Percentiles rank a stretch among this genome's conserved stretches.
Evolutionary conservation across 345 rosid genomes (phyloP).

Genomic region (Citrus unshiu): DNA sequence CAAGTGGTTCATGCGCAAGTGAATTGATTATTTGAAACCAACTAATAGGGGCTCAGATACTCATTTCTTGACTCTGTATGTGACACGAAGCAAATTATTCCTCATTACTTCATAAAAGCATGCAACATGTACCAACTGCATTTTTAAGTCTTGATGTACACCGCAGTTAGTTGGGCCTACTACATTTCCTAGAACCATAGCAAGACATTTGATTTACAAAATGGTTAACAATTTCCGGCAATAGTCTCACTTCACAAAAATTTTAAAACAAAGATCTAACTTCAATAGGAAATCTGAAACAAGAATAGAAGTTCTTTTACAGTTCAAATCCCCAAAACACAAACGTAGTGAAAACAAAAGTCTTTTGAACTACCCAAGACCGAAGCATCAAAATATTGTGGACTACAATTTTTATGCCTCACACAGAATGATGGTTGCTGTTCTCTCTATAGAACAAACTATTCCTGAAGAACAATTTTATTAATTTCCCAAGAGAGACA

Average conservation of each 20-base stretch:
- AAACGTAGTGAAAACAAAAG: too few relatives aligned
- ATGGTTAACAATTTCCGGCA: neutral
- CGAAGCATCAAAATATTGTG: neutral
- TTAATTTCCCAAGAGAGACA: neutral
- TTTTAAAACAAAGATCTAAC: neutral
- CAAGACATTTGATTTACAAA: neutral
- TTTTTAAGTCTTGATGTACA: neutral
- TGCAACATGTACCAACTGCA: neutral
- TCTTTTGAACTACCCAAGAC: neutral
- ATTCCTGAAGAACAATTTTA: neutral
- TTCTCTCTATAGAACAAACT: neutral
- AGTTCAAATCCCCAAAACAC: neutral
- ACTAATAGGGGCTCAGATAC: neutral
- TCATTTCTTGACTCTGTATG: neutral
- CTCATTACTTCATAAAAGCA: neutral
- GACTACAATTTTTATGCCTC: neutral
- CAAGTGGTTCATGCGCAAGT: neutral
- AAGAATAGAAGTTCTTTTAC: neutral
- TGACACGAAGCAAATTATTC: neutral
- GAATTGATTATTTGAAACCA: neutral
- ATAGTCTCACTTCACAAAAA: neutral
- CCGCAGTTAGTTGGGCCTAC: neutral
- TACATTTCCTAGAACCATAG: neutral
- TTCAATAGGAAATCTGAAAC: neutral
- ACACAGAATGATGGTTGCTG: neutral